Conservation (phyloP, 2,329 filamentous ascomycete species). For the Claviceps fusiformis region DNA sequence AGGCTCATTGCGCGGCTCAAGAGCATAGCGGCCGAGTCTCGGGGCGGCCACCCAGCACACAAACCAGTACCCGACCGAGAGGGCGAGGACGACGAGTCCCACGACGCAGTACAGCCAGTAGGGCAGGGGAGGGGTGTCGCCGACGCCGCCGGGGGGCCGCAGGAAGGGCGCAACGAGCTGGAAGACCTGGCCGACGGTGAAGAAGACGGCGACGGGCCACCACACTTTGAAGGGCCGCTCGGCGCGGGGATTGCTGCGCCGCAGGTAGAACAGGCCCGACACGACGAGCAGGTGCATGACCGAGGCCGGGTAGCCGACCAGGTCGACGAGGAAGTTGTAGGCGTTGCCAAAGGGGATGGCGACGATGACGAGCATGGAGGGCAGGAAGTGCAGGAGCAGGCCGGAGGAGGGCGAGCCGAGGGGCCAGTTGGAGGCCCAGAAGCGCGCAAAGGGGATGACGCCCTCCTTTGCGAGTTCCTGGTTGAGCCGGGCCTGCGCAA, state of each 20-base stretch:
- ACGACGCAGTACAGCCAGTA: slow-evolving; percentile 13
- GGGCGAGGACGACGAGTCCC: slow-evolving; percentile 8
- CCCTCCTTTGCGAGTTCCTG: slow-evolving; percentile 60
- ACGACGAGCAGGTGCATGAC: slow-evolving; percentile 6
- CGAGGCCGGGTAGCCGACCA: slow-evolving; percentile 14
- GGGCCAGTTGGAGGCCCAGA: slow-evolving; percentile 58
- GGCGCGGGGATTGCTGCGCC: slow-evolving; percentile 7
- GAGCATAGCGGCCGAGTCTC: slow-evolving; percentile 8
- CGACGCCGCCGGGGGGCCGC: slow-evolving; percentile 9
- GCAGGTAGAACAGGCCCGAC: slow-evolving; percentile 8
- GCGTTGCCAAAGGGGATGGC: slow-evolving; percentile 54
- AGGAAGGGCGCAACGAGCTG: slow-evolving; percentile 12
- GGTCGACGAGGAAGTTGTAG: slow-evolving; percentile 52
- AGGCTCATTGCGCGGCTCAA: slow-evolving; percentile 11
- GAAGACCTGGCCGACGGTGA: slow-evolving; percentile 11
- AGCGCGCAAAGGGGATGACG: slow-evolving; percentile 47
- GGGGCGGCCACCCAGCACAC: slow-evolving; percentile 11
- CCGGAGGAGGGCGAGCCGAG: slow-evolving; percentile 49
- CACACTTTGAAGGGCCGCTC: slow-evolving; percentile 10
- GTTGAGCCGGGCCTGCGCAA: slow-evolving; percentile 44
- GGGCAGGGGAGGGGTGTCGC: slow-evolving; percentile 11
- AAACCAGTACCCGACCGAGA: slow-evolving; percentile 11
- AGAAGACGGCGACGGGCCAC: slow-evolving; percentile 10
- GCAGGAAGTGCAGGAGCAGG: not conserved
- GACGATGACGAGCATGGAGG: slow-evolving; percentile 42